These are phyloP conservation scores for Eucalyptus lansdowneana DNA, from an alignment of 345 rosid genomes.

Conservation along the genomic window DNA sequence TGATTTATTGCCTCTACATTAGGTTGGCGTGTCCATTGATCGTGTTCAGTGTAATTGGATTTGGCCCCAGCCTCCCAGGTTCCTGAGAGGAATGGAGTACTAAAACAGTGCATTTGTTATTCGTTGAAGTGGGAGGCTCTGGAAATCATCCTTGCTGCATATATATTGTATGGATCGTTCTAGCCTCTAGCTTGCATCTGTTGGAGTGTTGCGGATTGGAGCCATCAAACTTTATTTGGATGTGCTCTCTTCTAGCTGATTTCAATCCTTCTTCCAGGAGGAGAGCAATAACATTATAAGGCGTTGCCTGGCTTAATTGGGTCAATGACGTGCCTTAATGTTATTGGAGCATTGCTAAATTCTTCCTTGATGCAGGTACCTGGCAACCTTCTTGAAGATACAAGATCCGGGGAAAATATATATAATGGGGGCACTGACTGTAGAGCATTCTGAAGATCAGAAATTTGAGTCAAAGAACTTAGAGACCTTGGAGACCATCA, in stretches of 20 bases:
- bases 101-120: not conserved
- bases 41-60: slow-evolving; percentile 39
- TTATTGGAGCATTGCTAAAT: not conserved
- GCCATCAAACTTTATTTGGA: slow-evolving; percentile 33
- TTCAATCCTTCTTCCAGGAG: not conserved
- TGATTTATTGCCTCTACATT: slow-evolving; percentile 49
- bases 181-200: slow-evolving; percentile 30
- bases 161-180: slow-evolving; percentile 14
- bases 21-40: slow-evolving; percentile 44
- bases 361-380: not conserved
- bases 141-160: slow-evolving; percentile 31
- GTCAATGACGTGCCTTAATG: not conserved
- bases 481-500: not conserved
- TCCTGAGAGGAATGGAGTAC: slow-evolving; percentile 46
- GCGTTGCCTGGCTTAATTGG: not conserved
- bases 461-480: not conserved
- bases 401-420: not conserved
- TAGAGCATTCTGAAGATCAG: not conserved
- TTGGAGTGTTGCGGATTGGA: slow-evolving; percentile 62
- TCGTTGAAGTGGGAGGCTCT: slow-evolving; percentile 27
- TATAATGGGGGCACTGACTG: not conserved
- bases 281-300: not conserved
- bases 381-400: not conserved
- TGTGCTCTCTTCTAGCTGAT: not conserved
- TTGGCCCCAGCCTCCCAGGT: slow-evolving; percentile 13